Evolutionary conservation across 208 protist genomes (phyloP), one percentile per base, ranked within the genome.

Genomic region (Kentomonas sorsogonicus): DNA sequence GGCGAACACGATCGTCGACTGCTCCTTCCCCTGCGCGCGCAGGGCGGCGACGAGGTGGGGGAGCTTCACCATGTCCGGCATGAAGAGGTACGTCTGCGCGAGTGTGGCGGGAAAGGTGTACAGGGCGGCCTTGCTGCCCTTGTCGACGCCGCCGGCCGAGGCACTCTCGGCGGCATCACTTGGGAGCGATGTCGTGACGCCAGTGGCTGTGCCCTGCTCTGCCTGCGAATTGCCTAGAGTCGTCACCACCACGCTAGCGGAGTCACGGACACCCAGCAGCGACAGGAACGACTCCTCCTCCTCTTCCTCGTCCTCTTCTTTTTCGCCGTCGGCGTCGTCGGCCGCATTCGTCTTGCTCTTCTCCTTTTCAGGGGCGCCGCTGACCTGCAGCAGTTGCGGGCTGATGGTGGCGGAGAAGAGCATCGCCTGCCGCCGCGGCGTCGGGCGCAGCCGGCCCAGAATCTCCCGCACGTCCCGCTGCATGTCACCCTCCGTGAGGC

Each of bases 61-160:
- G 34, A 93, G 72, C 65, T 90, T 93, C 60, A 93, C 86, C 64
- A 87, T 83, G 58, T 86, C 77, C 1, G 85, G 82, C 30, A 92
- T 78, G 52, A 92, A 95, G 4, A 89, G 30, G 51, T 94, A 91
- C 25, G 39, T 59, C 53, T 91, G 79, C 13, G 67, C 34, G 3
- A 91, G 69, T 13, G 69, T 79, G 11, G 57, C 66, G 0, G 80
- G 73, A 13, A 91, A 69, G 51, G 53, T 54, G 46, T 64, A 74
- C 41, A 9, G 40, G 6, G 22, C 18, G 22, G 54, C 20, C 18
- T 13, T 15, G n/a, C 29, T n/a, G 33, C 41, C 18, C n/a, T 51
- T n/a, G 13, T 15, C 38, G 40, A 11, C 34, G 26, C 16, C 25
- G 30, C 23, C 39, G 20, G 7, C n/a, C 16, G 2, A 6, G 55